Percentiles rank a stretch among this genome's conserved stretches.
phyloP scores from a whole-genome alignment of 768 basidiomycete species.

The Lactifluus rugatus region DNA sequence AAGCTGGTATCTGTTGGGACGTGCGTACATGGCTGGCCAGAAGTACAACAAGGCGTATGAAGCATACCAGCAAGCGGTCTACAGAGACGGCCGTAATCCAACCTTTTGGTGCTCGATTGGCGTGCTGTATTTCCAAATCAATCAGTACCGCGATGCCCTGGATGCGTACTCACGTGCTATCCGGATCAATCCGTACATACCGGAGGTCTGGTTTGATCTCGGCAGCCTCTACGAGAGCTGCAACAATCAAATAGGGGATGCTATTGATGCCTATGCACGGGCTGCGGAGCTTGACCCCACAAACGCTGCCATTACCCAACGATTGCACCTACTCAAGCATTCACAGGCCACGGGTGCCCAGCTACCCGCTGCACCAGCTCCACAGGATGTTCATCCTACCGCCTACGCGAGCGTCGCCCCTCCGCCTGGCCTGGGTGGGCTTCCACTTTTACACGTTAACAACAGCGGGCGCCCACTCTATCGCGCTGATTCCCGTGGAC shows the following conservation, averaged over 20 bases:
- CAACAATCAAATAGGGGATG: constrained; percentile 98
- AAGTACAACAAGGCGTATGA: constrained; percentile 99
- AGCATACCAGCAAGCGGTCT: constrained; percentile 98
- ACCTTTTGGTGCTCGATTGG: constrained; percentile 99
- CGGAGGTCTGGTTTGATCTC: constrained; percentile 93
- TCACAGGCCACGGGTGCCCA: constrained; percentile 68
- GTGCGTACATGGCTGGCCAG: constrained; percentile 96
- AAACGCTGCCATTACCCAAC: constrained; percentile 74
- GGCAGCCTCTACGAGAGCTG: constrained; percentile 96
- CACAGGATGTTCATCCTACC: constrained; percentile 93
- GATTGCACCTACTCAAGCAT: constrained; percentile 67
- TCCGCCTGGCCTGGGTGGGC: constrained; percentile 50
- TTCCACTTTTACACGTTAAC: constrained; percentile 51
- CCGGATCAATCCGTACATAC: constrained; percentile 96
- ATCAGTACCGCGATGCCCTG: constrained; percentile 96
- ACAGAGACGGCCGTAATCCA: constrained; percentile 96
- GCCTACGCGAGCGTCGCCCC: constrained; percentile 81
- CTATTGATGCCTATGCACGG: constrained; percentile 95
- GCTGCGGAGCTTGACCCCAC: constrained; percentile 88
- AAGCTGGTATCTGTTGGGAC: constrained; percentile 97
- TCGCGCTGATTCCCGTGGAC: constrained; percentile 59
- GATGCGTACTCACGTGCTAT: constrained; percentile 99
- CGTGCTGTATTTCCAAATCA: constrained; percentile 98
- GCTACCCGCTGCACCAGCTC: constrained; percentile 80
- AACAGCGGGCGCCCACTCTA: constrained; percentile 38